Evolutionary conservation across 768 basidiomycete species (phyloP), one percentile per base, ranked within the genome.

Genomic region (Termitomyces sp.): DNA sequence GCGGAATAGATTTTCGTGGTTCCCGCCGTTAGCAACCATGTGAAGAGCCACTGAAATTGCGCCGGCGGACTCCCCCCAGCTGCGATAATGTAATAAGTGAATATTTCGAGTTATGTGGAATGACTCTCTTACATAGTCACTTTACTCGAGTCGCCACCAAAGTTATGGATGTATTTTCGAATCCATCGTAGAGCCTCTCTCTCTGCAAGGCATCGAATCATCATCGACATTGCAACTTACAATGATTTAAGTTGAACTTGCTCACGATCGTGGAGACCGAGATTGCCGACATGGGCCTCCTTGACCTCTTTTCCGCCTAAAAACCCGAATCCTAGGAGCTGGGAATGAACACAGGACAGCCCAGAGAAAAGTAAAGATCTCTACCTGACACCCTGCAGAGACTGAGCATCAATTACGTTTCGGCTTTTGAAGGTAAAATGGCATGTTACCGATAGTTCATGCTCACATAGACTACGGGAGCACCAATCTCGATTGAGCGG

Each of bases 221-320:
- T 14, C 18, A 38, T 14, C 44, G 16, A 2, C 16, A 26, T 50
- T 13, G 14, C 32, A 32, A 50, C 16, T 53, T 28, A 18, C 10
- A 12, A 43, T n/a, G 30, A 13, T 54, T 41, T 32, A 6, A 51
- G 38, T 26, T 3, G 32, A 35, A 14, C n/a, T 20, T 43, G 10
- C 82, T 68, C 64, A 83, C 83, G 83, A 71, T 89, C 87, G 58
- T 80, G 81, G 26, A 90, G 71, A n/a, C 88, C 88, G 23, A 87
- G 73, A 66, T 89, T 89, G 1, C 81, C 83, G 8, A 82, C 72
- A 1, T 79, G 79, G 3, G 78, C 83, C 4, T 70, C 74, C 50
- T 77, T 79, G 1, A 84, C 77, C 71, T 85, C 82, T 61, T 77
- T 72, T 46, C 82, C 72, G 0, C 77, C 75, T 41, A 84, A 60